Evolutionary conservation across 148 eudicot species (phyloP).

Genomic region (Spergularia bocconei): DNA sequence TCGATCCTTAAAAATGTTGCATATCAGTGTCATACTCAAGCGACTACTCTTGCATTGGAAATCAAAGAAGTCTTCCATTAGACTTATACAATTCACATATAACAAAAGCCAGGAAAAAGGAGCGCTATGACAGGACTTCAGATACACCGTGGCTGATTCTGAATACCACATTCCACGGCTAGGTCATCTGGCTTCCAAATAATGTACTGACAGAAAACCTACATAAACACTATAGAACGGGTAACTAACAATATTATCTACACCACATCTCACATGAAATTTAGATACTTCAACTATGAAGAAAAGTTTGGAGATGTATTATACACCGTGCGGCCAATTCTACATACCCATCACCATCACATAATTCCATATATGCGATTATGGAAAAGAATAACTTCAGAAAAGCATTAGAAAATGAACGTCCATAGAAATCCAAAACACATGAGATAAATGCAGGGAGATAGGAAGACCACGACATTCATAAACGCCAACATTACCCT

Average conservation of each 20-base stretch:
- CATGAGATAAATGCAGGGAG: neutral
- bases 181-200: neutral
- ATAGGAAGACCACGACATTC: neutral
- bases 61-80: neutral
- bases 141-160: neutral
- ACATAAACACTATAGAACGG: neutral
- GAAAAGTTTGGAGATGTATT: neutral
- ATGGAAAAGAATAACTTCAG: slow-evolving; percentile 2
- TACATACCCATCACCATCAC: too few species aligned
- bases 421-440: neutral
- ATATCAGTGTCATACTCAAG: neutral
- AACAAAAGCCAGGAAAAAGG: neutral
- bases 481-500: neutral
- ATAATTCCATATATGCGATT: too few species aligned
- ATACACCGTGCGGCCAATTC: neutral
- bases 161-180: neutral
- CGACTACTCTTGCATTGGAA: neutral
- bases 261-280: neutral
- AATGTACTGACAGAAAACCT: neutral
- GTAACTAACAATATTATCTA: neutral
- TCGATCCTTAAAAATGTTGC: neutral
- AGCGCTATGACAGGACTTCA: neutral
- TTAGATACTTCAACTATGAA: neutral
- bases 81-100: neutral
- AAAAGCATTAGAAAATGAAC: neutral